Base-by-base conservation (phyloP, 257 asterid species). In the Ilex asprella region DNA sequence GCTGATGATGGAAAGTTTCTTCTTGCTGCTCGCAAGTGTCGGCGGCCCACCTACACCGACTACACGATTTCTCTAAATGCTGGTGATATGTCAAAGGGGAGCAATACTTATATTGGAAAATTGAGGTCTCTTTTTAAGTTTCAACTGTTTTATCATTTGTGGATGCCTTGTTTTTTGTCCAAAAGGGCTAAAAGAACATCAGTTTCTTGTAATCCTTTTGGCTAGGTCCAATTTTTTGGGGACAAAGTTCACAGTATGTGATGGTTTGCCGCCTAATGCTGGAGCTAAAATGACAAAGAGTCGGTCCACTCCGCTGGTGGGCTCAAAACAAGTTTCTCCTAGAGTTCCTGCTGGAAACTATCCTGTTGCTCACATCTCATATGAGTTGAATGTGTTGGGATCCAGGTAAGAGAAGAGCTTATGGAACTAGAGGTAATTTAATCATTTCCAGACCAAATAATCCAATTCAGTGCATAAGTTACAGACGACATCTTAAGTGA, bases 1-100 rank as follows among this genome's bases (percentile, higher is more conserved):
- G 89, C 87, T 8, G 97, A 84, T 74, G 89, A 89, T 46, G 99
- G 99, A 47, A 93, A 93, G 91, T 83, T 89, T 70, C 90, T 93
- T 62, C 95, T 93, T 39, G 82, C 96, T 72, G 97, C 99, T 59
- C 88, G 92, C 57, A 86, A 82, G 81, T 82, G 67, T 70, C 78
- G 95, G 83, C 84, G 87, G 27, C 65, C 96, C 30, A 89, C 97
- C 39, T 86, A 87, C 76, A 83, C 99, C 0, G 99, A 87, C 71
- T 87, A 87, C 68, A 60, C 76, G 55, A 85, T 93, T 74, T 79
- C 91, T 77, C 81, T 93, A 53, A 78, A 74, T 70, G 79, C 88
- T 41, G 81, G 82, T 75, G 87, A 82, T 53, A 74, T 66, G 69
- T 72, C 84, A n/a, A 86, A 84, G 75, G 95, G 91, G 63, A 75